Conservation (phyloP, 768 basidiomycete species). For the Agaricus blazei region DNA sequence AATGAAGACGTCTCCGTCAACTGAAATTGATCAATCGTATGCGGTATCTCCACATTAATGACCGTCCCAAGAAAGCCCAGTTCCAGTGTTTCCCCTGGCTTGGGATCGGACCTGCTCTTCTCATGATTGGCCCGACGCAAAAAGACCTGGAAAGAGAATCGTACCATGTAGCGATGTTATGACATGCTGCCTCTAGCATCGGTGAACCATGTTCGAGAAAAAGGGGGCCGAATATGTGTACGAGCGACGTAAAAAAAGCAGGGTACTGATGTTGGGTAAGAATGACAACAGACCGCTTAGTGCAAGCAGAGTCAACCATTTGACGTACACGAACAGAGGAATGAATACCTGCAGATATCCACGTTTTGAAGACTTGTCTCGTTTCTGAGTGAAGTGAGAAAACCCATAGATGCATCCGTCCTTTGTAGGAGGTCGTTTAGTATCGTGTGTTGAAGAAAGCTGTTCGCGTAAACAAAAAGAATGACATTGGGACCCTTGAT, state of each 20-base stretch:
- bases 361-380: slow-evolving; percentile 60
- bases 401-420: slow-evolving; percentile 79
- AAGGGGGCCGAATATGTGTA: slow-evolving; percentile 65
- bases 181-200: slow-evolving; percentile 82
- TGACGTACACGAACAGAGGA: not conserved
- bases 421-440: slow-evolving; percentile 30
- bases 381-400: slow-evolving; percentile 69
- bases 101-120: slow-evolving; percentile 76
- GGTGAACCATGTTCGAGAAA: slow-evolving; percentile 69
- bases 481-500: slow-evolving; percentile 79
- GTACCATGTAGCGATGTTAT: slow-evolving; percentile 83
- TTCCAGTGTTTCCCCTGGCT: slow-evolving; percentile 61
- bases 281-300: slow-evolving; percentile 74
- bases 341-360: slow-evolving; percentile 70
- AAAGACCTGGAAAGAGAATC: slow-evolving; percentile 17
- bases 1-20: slow-evolving; percentile 49
- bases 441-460: slow-evolving; percentile 14
- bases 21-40: slow-evolving; percentile 67
- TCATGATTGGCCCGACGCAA: slow-evolving; percentile 14
- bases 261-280: slow-evolving; percentile 78
- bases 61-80: slow-evolving; percentile 82
- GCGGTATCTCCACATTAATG: slow-evolving; percentile 68
- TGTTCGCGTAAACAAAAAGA: slow-evolving; percentile 77
- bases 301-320: slow-evolving; percentile 1
- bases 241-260: slow-evolving; percentile 70